phyloP scores from a whole-genome alignment of 1,139 yeast species.

The Taiozyma onychis region DNA sequence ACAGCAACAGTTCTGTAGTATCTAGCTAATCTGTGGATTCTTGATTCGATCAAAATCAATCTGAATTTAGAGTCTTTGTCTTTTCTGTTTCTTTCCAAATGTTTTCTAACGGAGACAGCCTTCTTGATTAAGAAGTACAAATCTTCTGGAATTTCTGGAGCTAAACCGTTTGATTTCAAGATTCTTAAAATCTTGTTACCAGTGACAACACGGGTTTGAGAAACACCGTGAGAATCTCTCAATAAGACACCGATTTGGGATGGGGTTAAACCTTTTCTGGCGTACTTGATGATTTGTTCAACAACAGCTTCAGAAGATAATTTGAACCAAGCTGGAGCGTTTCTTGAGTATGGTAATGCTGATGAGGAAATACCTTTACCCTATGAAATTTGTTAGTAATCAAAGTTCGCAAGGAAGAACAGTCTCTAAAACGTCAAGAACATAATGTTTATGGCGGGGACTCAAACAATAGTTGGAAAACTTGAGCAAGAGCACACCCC shows the following conservation, averaged over 20 bases:
- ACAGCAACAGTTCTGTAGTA: constrained; percentile 99
- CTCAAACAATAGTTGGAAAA: background rate
- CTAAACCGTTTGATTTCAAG: constrained; percentile 98
- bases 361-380: constrained; percentile 99
- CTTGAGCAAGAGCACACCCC: background rate
- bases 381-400: constrained; percentile 40
- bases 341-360: constrained; percentile 99
- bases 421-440: background rate
- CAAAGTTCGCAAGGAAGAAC: background rate
- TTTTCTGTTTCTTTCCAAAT: constrained; percentile 99
- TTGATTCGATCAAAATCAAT: constrained; percentile 98
- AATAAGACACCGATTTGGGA: constrained; percentile 98
- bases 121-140: constrained; percentile 98
- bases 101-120: constrained; percentile 99
- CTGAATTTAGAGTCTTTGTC: constrained; percentile 99
- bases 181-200: constrained; percentile 99
- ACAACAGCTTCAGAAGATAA: constrained; percentile 91
- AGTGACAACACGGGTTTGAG: constrained; percentile 95
- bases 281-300: constrained; percentile 98
- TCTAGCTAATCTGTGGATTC: constrained; percentile 99
- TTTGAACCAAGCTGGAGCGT: constrained; percentile 99
- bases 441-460: background rate
- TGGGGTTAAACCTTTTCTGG: constrained; percentile 99
- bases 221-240: constrained; percentile 99
- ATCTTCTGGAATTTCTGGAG: constrained; percentile 99